Percentiles rank a stretch among this genome's conserved stretches.
Evolutionary conservation across 169 alveolate genomes (phyloP).

Genomic region (Sarcocystis neurona): DNA sequence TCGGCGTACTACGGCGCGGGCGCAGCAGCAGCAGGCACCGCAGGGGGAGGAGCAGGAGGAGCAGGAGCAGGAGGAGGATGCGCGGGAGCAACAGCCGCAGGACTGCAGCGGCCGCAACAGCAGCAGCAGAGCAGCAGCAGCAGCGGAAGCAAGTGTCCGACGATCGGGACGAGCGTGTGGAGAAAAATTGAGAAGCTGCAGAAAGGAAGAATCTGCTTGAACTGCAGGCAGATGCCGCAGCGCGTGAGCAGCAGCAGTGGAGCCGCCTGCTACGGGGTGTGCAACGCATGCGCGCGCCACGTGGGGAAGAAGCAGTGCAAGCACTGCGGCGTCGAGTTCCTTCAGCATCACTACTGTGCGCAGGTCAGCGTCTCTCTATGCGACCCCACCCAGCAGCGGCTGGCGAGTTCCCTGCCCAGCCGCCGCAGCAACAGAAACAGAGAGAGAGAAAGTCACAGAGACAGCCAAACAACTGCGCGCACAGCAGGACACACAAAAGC

Average conservation of each 20-base stretch:
- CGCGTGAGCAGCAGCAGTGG: constrained; percentile 23
- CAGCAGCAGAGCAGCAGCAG: not conserved
- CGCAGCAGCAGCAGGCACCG: not conserved
- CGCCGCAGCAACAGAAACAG: too few relatives aligned
- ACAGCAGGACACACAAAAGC: not conserved
- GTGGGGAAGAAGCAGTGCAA: constrained; percentile 24
- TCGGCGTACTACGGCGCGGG: not conserved
- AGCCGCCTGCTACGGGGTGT: constrained; percentile 11
- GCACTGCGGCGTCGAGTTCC: constrained; percentile 42
- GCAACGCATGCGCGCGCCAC: constrained; percentile 36
- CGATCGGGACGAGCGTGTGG: constrained; percentile 8
- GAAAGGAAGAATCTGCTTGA: constrained; percentile 4
- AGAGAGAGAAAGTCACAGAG: not conserved
- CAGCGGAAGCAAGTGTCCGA: not conserved
- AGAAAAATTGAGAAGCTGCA: constrained; percentile 22
- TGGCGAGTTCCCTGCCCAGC: not conserved
- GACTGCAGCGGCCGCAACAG: not conserved
- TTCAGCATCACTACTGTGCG: constrained; percentile 18
- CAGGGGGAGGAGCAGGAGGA: not conserved
- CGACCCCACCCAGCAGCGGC: not conserved
- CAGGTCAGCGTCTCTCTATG: too few relatives aligned
- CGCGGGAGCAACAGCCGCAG: not conserved
- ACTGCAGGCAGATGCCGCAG: constrained; percentile 31
- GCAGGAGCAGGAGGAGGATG: constrained; percentile 16
- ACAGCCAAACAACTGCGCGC: not conserved